phyloP scores from a whole-genome alignment of 345 rosid genomes.

The Eucalyptus guilfoylei region DNA sequence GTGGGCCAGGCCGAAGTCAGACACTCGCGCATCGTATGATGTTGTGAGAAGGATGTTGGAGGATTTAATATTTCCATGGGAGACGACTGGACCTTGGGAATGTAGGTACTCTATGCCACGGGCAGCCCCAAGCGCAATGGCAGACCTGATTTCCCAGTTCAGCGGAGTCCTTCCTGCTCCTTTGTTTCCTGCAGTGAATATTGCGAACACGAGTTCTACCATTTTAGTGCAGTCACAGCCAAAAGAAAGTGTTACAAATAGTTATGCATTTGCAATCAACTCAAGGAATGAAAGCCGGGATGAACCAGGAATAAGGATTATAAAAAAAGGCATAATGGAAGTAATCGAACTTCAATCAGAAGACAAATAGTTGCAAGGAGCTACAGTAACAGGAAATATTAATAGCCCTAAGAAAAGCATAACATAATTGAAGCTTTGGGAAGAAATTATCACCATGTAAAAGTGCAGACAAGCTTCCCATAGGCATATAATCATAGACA shows the following conservation, averaged over 20 bases:
- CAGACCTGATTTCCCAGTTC: conserved; percentile 30
- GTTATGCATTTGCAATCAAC: background rate
- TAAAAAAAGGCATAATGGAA: background rate
- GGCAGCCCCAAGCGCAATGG: conserved; percentile 35
- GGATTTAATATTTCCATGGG: conserved; percentile 44
- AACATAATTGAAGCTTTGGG: background rate
- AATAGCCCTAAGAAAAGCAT: background rate
- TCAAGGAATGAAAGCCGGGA: background rate
- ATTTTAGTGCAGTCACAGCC: background rate
- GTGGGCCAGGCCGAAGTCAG: conserved; percentile 37
- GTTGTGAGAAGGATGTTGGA: conserved; percentile 39
- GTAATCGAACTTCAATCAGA: background rate
- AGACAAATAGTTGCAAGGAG: background rate
- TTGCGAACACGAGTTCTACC: background rate
- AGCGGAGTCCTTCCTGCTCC: conserved; percentile 41
- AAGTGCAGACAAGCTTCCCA: conserved; percentile 98
- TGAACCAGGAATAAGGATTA: background rate
- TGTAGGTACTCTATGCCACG: conserved; percentile 36
- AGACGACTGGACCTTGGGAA: conserved; percentile 25
- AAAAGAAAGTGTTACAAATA: background rate
- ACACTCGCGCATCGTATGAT: conserved; percentile 20
- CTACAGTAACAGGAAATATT: background rate
- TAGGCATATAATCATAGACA: conserved; percentile 90
- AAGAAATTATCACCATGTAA: conserved; percentile 53
- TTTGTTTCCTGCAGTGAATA: conserved; percentile 17